These are phyloP conservation scores for Oryza longistaminata DNA, from an alignment of 176 grass and related monocot genomes.

Conservation along the genomic window DNA sequence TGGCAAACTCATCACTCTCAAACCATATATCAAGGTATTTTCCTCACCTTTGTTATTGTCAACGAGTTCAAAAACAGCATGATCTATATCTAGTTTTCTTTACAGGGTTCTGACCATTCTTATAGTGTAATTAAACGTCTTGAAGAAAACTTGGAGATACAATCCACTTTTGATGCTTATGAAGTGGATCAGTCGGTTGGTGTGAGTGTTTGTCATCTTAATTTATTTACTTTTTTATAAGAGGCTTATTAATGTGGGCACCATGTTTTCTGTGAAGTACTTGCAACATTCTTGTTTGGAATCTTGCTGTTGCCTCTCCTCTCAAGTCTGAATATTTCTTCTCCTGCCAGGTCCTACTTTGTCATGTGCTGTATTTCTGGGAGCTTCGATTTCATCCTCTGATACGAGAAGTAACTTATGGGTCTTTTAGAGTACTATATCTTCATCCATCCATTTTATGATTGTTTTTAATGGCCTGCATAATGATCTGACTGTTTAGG, in stretches of 20 bases:
- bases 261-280: too few species aligned
- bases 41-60: not conserved
- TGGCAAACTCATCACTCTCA: not conserved
- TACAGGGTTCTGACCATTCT: constrained; percentile 1
- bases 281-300: too few species aligned
- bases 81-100: constrained; percentile 6
- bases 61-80: not conserved
- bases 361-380: constrained; percentile 9
- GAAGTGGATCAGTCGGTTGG: not conserved
- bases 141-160: not conserved
- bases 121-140: constrained; percentile 5
- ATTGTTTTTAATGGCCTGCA: not conserved
- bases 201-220: not conserved
- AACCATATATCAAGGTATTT: constrained; percentile 21
- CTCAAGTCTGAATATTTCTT: not conserved
- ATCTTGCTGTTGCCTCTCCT: not conserved
- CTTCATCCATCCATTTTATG: not conserved
- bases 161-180: not conserved
- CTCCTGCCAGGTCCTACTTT: not conserved
- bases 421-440: not conserved
- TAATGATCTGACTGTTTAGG: constrained; percentile 9
- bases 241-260: not conserved
- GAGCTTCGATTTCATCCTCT: constrained; percentile 26
- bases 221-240: not conserved
- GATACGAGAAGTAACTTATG: constrained; percentile 12